Evolutionary conservation across 108 stramenopile genomes (phyloP).

Genomic region (Parietichytrium sp.): DNA sequence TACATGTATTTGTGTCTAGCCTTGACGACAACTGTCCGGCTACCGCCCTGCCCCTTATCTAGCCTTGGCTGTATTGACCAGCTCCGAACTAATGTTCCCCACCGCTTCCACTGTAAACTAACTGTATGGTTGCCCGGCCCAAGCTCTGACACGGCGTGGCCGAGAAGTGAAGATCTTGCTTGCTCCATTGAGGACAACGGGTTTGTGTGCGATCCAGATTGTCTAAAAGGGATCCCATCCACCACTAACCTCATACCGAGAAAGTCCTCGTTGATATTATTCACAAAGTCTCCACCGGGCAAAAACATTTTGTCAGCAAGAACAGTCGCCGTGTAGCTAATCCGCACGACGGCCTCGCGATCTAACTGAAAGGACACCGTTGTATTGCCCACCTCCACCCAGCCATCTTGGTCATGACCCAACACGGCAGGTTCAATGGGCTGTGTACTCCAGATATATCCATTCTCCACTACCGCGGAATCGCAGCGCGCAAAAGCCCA

Average conservation of each 20-base stretch:
- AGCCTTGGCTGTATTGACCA: conserved; percentile 48
- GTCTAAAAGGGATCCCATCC: conserved; percentile 40
- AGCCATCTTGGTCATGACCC: background rate
- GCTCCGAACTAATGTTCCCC: conserved; percentile 41
- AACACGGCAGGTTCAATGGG: background rate
- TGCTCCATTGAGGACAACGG: conserved; percentile 10
- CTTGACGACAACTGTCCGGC: background rate
- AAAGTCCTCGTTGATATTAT: background rate
- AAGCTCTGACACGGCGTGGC: conserved; percentile 47
- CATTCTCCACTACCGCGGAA: background rate
- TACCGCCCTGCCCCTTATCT: conserved; percentile 47
- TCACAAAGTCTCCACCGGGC: conserved; percentile 11
- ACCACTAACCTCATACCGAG: conserved; percentile 35
- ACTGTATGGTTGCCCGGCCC: conserved; percentile 52
- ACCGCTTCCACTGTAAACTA: conserved; percentile 56
- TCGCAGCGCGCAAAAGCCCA: no score
- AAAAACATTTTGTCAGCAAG: background rate
- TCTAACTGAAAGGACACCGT: conserved; percentile 17
- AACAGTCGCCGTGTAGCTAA: conserved; percentile 7
- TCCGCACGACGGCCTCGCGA: background rate
- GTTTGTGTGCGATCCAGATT: conserved; percentile 8
- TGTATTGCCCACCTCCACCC: background rate
- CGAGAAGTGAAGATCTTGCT: background rate
- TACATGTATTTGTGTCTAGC: conserved; percentile 53
- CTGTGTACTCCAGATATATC: conserved; percentile 14